Evolutionary conservation across 352 stramenopile genomes (phyloP), one percentile per base, ranked within the genome.

Genomic region (Phytophthora citricola): DNA sequence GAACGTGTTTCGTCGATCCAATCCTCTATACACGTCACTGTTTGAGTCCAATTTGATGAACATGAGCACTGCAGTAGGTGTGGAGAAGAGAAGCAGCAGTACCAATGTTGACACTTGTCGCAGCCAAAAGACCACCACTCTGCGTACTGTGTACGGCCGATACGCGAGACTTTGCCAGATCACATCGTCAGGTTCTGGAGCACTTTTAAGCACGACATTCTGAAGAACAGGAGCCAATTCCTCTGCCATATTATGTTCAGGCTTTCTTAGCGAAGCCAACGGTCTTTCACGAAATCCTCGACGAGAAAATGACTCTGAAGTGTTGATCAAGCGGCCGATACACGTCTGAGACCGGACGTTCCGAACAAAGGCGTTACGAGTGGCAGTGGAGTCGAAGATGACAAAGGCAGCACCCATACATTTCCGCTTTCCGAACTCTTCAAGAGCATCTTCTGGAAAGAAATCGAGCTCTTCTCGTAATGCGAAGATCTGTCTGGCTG

Each of bases 1-100:
- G 38, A 88, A 45, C 3, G 72, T 82, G 66, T 91, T 73, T 14
- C 61, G 63, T 24, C 55, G 60, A 62, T 81, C 71, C 4, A 93
- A 54, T 20, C 71, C 66, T 8, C 59, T 52, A 63, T 93, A 93
- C 31, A 94, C 52, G 29, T 63, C 64, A 40, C 85, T 93, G 43
- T 67, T 71, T n/a, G 79, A 79, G 60, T 93, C 83, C 8, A 94
- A 69, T 48, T 91, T 91, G 57, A 94, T 80, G 66, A 91, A 94
- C 61, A 94, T 85, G 54, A 93, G 80, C 58, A 94, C 83, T 5
- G 85, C 83, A 1, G 83, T 92, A 0, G 87, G 85, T 24, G 85
- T 92, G 27, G 85, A 93, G 48, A 93, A 92, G 14, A 94, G 50
- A 32, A 92, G 55, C 27, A 94, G 51, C 29, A 94, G 60, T 22